phyloP scores from a whole-genome alignment of 106 monocot genomes.

The Dendrobium huoshanense region DNA sequence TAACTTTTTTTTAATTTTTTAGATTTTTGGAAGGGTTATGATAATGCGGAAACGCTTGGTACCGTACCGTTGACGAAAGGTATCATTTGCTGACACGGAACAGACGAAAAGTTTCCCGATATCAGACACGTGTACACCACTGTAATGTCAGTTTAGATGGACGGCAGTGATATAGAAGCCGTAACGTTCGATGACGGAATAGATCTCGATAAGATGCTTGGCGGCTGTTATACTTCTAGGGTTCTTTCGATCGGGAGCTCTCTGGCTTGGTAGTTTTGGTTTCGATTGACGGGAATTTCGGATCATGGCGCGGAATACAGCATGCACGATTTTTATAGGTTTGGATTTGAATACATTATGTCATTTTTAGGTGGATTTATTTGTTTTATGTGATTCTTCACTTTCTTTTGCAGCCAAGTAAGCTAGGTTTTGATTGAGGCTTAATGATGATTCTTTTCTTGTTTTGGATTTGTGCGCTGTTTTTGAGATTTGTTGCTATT shows the following conservation, averaged over 20 bases:
- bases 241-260: neutral
- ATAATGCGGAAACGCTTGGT: too few relatives aligned
- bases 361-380: neutral
- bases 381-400: neutral
- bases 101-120: too few relatives aligned
- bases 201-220: too few relatives aligned
- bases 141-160: too few relatives aligned
- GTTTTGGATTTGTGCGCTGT: neutral
- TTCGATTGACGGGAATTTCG: neutral
- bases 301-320: conserved; percentile 7
- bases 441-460: neutral
- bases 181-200: too few relatives aligned
- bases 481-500: neutral
- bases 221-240: neutral
- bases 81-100: too few relatives aligned
- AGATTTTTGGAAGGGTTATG: too few relatives aligned
- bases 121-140: too few relatives aligned
- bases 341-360: neutral
- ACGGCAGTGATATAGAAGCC: too few relatives aligned
- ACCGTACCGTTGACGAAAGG: too few relatives aligned
- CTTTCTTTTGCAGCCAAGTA: neutral
- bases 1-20: too few relatives aligned
- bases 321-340: conserved; percentile 8
- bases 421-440: neutral
- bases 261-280: neutral